A percentile compares a stretch with the other conserved stretches of the same genome.
Conservation (phyloP, 1,284 basidiomycete species). For the Ceratobasidium sp. region DNA sequence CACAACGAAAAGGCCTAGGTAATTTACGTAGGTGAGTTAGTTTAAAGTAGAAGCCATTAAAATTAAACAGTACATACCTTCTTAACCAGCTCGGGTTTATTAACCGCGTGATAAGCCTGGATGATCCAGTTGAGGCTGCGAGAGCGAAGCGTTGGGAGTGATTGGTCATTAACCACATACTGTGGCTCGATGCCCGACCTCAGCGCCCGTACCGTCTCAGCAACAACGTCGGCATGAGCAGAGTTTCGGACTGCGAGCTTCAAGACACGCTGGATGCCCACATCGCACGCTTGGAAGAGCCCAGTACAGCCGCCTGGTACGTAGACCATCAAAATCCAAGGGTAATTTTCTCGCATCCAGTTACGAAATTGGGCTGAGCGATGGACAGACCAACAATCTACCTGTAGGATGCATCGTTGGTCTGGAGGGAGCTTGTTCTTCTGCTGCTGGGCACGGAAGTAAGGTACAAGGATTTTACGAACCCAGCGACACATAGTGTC, state of each 20-base stretch:
- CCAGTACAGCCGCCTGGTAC: slow-evolving; percentile 52
- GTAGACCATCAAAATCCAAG: slow-evolving; percentile 50
- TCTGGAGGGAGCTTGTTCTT: neutral
- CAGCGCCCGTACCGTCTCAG: slow-evolving; percentile 49
- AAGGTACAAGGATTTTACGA: slow-evolving; percentile 56
- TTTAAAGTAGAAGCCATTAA: neutral
- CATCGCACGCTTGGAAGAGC: slow-evolving; percentile 55
- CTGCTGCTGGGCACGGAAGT: slow-evolving; percentile 53
- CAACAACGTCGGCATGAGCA: slow-evolving; percentile 55
- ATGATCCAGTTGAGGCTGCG: slow-evolving; percentile 1
- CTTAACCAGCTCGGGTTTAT: slow-evolving; percentile 19
- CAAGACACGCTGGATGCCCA: slow-evolving; percentile 55
- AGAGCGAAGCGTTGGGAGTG: neutral
- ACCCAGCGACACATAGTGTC: slow-evolving; percentile 57
- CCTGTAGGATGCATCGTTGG: slow-evolving; percentile 50
- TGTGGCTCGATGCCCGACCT: slow-evolving; percentile 29
- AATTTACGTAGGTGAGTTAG: neutral
- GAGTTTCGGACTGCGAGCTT: slow-evolving; percentile 54
- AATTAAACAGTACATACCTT: slow-evolving; percentile 16
- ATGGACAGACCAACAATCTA: slow-evolving; percentile 61
- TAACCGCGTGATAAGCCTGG: slow-evolving; percentile 20
- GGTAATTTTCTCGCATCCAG: slow-evolving; percentile 53
- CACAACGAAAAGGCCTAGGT: slow-evolving; percentile 46
- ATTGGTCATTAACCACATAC: slow-evolving; percentile 41
- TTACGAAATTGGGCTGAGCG: slow-evolving; percentile 54